Evolutionary conservation across 805 yeast species (phyloP).

Genomic region (Wickerhamiella sorbophila): DNA sequence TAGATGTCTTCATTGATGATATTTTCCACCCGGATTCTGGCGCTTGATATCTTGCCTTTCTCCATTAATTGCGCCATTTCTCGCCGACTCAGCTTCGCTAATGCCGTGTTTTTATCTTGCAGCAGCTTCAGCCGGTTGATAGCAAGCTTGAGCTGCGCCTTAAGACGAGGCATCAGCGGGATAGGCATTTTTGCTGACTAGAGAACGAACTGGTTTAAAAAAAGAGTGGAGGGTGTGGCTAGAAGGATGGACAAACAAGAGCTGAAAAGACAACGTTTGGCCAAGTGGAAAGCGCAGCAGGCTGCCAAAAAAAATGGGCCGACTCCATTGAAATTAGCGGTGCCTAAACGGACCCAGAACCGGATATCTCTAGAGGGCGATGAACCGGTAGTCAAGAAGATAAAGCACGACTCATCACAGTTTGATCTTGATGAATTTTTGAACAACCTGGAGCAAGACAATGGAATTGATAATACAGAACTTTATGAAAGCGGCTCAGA

Average conservation of each 20-base stretch:
- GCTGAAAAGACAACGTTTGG: conserved; percentile 1
- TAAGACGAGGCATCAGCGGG: conserved; percentile 6
- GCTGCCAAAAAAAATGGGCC: background rate
- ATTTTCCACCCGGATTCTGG: conserved; percentile 70
- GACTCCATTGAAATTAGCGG: background rate
- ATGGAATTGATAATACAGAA: background rate
- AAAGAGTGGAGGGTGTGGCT: background rate
- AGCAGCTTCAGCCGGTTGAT: conserved; percentile 53
- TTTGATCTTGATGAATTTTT: background rate
- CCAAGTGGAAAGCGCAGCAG: conserved; percentile 5
- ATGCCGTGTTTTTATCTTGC: conserved; percentile 60
- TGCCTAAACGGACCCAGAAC: background rate
- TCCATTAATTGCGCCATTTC: conserved; percentile 54
- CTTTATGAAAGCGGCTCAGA: background rate
- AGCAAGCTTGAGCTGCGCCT: conserved; percentile 37
- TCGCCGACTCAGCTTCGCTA: conserved; percentile 61
- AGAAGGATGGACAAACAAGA: background rate
- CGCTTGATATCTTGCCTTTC: conserved; percentile 66
- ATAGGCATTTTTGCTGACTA: background rate
- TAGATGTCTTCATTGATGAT: conserved; percentile 70
- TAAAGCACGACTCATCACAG: background rate
- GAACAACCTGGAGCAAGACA: background rate
- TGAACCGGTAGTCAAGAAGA: background rate
- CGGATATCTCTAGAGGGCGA: background rate
- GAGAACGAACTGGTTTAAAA: too few relatives aligned